phyloP scores from a whole-genome alignment of 306 rosid genomes.

The Cucurbita pepo region DNA sequence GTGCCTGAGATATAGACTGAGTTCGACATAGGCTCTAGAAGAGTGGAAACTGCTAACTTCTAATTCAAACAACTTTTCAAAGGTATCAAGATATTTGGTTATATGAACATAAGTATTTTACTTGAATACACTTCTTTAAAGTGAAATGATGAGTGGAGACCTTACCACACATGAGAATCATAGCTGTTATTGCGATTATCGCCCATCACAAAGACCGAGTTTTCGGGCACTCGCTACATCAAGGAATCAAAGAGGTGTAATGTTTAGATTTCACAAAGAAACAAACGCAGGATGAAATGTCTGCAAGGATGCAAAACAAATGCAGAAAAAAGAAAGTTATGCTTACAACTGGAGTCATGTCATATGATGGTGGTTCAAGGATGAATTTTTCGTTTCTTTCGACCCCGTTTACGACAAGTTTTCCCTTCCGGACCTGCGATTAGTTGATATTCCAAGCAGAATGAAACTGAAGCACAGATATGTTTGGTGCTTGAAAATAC shows the following conservation, averaged over 20 bases:
- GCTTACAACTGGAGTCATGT: conserved; percentile 78
- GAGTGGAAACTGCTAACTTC: too few relatives aligned
- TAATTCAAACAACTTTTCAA: not conserved
- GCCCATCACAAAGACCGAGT: conserved; percentile 88
- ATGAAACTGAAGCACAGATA: not conserved
- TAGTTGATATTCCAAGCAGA: not conserved
- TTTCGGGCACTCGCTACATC: conserved; percentile 70
- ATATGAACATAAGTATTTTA: not conserved
- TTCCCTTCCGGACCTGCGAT: conserved; percentile 77
- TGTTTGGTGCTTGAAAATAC: not conserved
- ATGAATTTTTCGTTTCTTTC: conserved; percentile 78
- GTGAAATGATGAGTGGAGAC: not conserved
- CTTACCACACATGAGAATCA: conserved; percentile 87
- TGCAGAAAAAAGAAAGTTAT: not conserved
- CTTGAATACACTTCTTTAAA: not conserved
- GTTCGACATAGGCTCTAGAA: not conserved
- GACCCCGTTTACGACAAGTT: conserved; percentile 74
- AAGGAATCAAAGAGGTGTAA: conserved; percentile 5
- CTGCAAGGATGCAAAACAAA: not conserved
- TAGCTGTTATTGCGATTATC: conserved; percentile 98
- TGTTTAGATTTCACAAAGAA: not conserved
- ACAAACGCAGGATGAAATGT: too few relatives aligned
- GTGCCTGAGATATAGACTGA: not conserved
- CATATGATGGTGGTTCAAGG: conserved; percentile 63
- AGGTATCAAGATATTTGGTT: not conserved